Evolutionary conservation across 2,329 filamentous ascomycete species (phyloP), one percentile per base, ranked within the genome.

Genomic region (Colletotrichum liriopes): DNA sequence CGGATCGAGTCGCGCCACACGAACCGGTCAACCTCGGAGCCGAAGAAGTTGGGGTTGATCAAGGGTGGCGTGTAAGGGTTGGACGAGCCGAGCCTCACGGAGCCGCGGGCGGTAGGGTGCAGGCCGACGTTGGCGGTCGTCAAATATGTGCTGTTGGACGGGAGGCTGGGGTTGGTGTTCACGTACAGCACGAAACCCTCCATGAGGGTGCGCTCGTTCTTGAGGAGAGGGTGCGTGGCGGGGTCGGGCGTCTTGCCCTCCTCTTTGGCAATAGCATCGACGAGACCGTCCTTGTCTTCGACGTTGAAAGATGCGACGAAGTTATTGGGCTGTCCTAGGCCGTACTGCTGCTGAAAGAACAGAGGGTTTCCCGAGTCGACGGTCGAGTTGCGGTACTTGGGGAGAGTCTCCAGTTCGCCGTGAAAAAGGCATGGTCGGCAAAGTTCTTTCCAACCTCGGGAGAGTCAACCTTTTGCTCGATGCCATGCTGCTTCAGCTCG

Each of bases 401-500:
- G n/a, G 77, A 76, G 6, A 84, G 41, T n/a, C 77, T 65, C 78
- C 78, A 83, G 76, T 79, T 56, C 74, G 74, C 51, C 77, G 77
- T 52, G 71, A 77, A 73, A 60, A 76, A 63, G 76, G 77, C 66
- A 58, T 80, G 77, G 74, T 88, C 86, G 75, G 86, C 82, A 3
- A 88, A 80, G 65, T 87, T 88, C 76, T 85, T 85, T 5, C 86
- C 86, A 0, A 88, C 86, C 1, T 85, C 86, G 1, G 84, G 85
- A 0, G 83, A 78, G 14, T 87, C 80, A 0, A 87, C 78, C 8
- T 82, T 75, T 39, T 81, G 82, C 4, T 79, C 58, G 58, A 88
- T 87, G 9, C 78, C 80, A 45, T 84, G 77, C 65, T 84, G 78
- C 14, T 83, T 79, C 2, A 72, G 77, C 58, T 88, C 86, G 0